Evolutionary conservation across 768 basidiomycete genomes (phyloP).

Genomic region (Sarcodon aspratus): DNA sequence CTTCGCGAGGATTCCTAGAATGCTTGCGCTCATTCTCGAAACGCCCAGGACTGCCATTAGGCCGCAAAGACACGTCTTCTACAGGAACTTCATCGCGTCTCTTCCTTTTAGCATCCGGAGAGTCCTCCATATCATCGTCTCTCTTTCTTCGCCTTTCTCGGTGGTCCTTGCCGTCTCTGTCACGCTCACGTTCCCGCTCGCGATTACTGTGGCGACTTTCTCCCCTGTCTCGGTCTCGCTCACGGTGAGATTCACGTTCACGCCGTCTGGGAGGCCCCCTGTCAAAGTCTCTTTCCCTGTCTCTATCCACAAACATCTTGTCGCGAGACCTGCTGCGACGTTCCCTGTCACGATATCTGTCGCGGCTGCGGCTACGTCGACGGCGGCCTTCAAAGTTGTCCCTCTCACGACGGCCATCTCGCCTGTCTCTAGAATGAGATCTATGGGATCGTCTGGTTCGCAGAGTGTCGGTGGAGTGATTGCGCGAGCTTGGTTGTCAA

Average conservation of each 20-base stretch:
- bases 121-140: slow-evolving; percentile 47
- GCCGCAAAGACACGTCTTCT: slow-evolving; percentile 30
- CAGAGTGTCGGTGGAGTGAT: slow-evolving; percentile 68
- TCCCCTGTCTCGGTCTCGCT: slow-evolving; percentile 34
- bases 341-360: slow-evolving; percentile 30
- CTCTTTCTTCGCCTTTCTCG: slow-evolving; percentile 53
- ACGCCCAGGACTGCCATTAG: not conserved
- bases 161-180: slow-evolving; percentile 33
- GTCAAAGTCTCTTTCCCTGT: slow-evolving; percentile 32
- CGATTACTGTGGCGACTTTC: slow-evolving; percentile 46
- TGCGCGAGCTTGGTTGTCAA: slow-evolving; percentile 36
- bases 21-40: not conserved
- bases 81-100: slow-evolving; percentile 43
- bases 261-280: slow-evolving; percentile 31
- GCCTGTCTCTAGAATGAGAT: slow-evolving; percentile 52
- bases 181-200: slow-evolving; percentile 32
- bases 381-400: slow-evolving; percentile 43
- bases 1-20: slow-evolving; percentile 45
- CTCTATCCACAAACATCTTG: slow-evolving; percentile 30
- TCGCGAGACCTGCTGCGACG: slow-evolving; percentile 20
- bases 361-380: slow-evolving; percentile 51
- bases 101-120: slow-evolving; percentile 49
- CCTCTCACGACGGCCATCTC: slow-evolving; percentile 42
- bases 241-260: slow-evolving; percentile 34
- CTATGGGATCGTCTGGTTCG: slow-evolving; percentile 63